A percentile compares a stretch with the other conserved stretches of the same genome.
These are phyloP conservation scores for Lepraria neglecta DNA, from an alignment of 495 filamentous ascomycete genomes.

Conservation along the genomic window DNA sequence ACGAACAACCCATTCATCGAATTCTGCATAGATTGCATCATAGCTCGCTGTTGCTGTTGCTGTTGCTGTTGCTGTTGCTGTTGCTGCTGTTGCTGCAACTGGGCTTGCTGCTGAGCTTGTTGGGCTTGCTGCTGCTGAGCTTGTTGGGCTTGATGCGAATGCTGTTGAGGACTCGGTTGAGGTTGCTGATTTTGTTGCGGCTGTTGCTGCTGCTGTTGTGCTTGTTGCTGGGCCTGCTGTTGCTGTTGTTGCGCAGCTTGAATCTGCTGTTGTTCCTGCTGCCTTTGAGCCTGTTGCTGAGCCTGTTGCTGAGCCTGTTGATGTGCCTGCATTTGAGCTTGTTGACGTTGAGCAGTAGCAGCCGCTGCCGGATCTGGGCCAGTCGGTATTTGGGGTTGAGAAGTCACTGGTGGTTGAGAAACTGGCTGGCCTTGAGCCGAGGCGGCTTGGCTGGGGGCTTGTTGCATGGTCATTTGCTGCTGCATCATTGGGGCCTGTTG, in stretches of 20 bases:
- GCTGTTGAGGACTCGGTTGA: constrained; percentile 28
- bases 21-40: constrained; percentile 46
- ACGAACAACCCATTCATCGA: constrained; percentile 51
- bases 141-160: too few species aligned
- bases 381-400: constrained; percentile 24
- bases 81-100: constrained; percentile 39
- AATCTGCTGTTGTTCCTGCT: constrained; percentile 18
- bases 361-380: constrained; percentile 21
- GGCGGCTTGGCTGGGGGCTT: constrained; percentile 33
- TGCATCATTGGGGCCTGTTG: constrained; percentile 37
- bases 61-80: constrained; percentile 40
- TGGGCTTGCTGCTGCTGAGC: constrained; percentile 26
- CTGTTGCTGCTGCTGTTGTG: constrained; percentile 37
- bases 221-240: constrained; percentile 29
- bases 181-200: constrained; percentile 38
- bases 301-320: constrained; percentile 29
- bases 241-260: constrained; percentile 26
- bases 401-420: constrained; percentile 25
- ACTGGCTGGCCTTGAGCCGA: constrained; percentile 29
- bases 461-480: constrained; percentile 36
- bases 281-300: constrained; percentile 23
- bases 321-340: constrained; percentile 28
- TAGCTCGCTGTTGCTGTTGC: constrained; percentile 31
- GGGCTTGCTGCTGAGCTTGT: constrained; percentile 37
- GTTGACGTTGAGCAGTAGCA: constrained; percentile 34